phyloP scores from a whole-genome alignment of 805 yeast genomes.

The Ogataea wickerhamii region DNA sequence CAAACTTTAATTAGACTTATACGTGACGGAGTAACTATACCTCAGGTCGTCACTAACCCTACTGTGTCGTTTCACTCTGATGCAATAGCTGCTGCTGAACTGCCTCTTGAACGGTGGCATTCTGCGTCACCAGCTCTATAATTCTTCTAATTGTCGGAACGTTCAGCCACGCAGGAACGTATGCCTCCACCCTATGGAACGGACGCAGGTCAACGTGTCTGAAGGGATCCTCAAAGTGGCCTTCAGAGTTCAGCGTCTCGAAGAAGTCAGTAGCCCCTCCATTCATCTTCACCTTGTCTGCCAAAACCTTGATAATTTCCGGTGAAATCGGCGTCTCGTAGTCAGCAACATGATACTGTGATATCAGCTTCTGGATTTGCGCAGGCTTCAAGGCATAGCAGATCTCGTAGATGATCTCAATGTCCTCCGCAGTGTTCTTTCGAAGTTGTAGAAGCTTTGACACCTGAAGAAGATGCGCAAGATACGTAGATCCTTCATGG shows the following conservation, averaged over 20 bases:
- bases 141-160: conserved; percentile 86
- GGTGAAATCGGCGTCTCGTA: conserved; percentile 90
- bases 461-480: conserved; percentile 86
- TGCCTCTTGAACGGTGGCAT: conserved; percentile 68
- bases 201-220: conserved; percentile 71
- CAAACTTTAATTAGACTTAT: too few relatives aligned
- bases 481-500: conserved; percentile 78
- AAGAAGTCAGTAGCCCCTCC: conserved; percentile 62
- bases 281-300: conserved; percentile 66
- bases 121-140: conserved; percentile 81
- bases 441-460: conserved; percentile 90
- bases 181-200: conserved; percentile 78
- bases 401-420: conserved; percentile 87
- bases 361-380: conserved; percentile 89
- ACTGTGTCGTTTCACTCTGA: conserved; percentile 1
- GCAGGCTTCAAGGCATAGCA: conserved; percentile 91
- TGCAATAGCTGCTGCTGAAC: conserved; percentile 12
- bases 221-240: conserved; percentile 81
- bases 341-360: conserved; percentile 88
- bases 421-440: conserved; percentile 84
- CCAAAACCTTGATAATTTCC: conserved; percentile 74
- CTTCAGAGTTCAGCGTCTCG: conserved; percentile 64
- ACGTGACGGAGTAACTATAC: too few relatives aligned
- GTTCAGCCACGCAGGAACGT: conserved; percentile 91
- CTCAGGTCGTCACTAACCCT: too few relatives aligned